A percentile compares a stretch with the other conserved stretches of the same genome.
These are phyloP conservation scores for Anthracocystis walkeri DNA, from an alignment of 1,284 basidiomycete genomes.

Conservation along the genomic window DNA sequence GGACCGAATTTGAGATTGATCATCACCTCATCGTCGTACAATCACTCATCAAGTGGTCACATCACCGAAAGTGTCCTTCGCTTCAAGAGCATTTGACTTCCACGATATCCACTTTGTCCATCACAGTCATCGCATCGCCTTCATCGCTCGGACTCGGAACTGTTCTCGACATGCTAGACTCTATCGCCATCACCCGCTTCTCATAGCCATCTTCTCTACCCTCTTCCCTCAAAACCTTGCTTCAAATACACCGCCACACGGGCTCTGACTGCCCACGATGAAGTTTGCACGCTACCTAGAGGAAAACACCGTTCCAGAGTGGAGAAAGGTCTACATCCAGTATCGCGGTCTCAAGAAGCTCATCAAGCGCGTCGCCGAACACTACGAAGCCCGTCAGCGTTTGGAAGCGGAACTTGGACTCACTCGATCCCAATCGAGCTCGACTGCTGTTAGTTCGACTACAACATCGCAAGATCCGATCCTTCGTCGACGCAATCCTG, in stretches of 20 bases:
- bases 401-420: slow-evolving; percentile 22
- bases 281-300: slow-evolving; percentile 64
- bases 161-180: slow-evolving; percentile 1
- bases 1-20: background rate
- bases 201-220: background rate
- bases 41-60: background rate
- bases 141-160: background rate
- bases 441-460: slow-evolving; percentile 13
- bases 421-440: slow-evolving; percentile 22
- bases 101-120: no score
- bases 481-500: slow-evolving; percentile 15
- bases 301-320: slow-evolving; percentile 66
- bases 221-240: background rate
- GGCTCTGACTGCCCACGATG: slow-evolving; percentile 13
- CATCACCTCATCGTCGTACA: background rate
- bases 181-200: background rate
- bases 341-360: slow-evolving; percentile 70
- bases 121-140: no score
- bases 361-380: slow-evolving; percentile 67
- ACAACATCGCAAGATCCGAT: slow-evolving; percentile 13
- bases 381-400: slow-evolving; percentile 35
- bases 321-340: slow-evolving; percentile 68
- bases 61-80: no score
- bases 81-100: no score
- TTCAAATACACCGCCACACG: background rate